Conservation (phyloP, 371 early-diverging fungal species). For the Paraphysoderma sedebokerense region DNA sequence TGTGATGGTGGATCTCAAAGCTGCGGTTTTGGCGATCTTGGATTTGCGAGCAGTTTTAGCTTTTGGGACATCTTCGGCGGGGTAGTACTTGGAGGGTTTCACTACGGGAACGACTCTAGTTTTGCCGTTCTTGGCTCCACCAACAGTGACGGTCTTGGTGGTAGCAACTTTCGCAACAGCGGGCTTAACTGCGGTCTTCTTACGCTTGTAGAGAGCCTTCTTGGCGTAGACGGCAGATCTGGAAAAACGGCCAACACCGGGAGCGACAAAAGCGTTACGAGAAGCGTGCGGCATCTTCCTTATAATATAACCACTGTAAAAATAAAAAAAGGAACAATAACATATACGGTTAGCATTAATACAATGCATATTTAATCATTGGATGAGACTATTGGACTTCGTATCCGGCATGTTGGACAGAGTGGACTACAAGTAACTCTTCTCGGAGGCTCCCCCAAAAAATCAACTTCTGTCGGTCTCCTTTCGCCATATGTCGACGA, state of each 20-base stretch:
- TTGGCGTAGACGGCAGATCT: constrained; percentile 62
- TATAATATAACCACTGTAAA: no score
- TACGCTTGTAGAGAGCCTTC: constrained; percentile 70
- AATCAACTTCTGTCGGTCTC: no score
- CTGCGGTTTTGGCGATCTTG: constrained; percentile 31
- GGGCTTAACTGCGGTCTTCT: constrained; percentile 35
- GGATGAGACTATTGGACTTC: no score
- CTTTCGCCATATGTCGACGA: no score
- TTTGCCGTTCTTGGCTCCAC: constrained; percentile 70
- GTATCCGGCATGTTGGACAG: no score
- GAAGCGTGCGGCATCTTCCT: constrained; percentile 49
- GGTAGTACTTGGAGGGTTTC: constrained; percentile 66
- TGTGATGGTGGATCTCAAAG: constrained; percentile 75
- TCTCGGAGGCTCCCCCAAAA: no score
- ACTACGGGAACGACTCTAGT: constrained; percentile 51
- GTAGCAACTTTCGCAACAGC: constrained; percentile 29
- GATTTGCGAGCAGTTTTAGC: constrained; percentile 74
- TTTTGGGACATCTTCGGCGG: constrained; percentile 63
- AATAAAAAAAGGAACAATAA: no score
- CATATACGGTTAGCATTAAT: no score
- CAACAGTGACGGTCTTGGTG: constrained; percentile 52
- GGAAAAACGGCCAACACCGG: constrained; percentile 66
- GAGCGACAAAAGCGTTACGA: constrained; percentile 57
- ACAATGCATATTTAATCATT: no score
- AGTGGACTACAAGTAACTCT: no score